Evolutionary conservation across 1,284 basidiomycete genomes (phyloP).

Genomic region (Malassezia pachydermatis): DNA sequence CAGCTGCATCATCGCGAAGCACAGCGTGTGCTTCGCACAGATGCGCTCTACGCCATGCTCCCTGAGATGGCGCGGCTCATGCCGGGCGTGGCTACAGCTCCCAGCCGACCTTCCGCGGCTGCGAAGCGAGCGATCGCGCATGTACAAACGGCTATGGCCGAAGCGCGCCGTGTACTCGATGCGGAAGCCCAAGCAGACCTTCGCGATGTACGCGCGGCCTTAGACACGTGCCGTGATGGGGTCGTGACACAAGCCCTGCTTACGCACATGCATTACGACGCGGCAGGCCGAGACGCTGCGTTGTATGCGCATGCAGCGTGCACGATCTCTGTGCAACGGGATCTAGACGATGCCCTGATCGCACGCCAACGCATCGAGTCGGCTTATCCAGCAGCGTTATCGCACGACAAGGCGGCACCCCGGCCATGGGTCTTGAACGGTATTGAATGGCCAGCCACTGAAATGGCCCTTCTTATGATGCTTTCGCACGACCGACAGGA

Average conservation of each 20-base stretch:
- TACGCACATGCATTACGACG: too few relatives aligned
- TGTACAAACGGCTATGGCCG: not conserved
- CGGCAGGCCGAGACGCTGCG: not conserved
- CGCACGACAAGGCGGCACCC: too few relatives aligned
- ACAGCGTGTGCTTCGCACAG: slow-evolving; percentile 19
- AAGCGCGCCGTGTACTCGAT: not conserved
- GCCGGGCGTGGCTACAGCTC: slow-evolving; percentile 8
- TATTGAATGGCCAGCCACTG: too few relatives aligned
- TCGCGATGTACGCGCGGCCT: slow-evolving; percentile 4
- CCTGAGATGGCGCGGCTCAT: slow-evolving; percentile 35
- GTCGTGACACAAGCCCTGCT: not conserved
- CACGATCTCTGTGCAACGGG: too few relatives aligned
- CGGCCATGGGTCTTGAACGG: too few relatives aligned
- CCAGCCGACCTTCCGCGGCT: too few relatives aligned
- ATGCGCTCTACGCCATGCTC: slow-evolving; percentile 36
- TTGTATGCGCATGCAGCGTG: not conserved
- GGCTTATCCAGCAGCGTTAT: too few relatives aligned
- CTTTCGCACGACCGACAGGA: slow-evolving; percentile 71
- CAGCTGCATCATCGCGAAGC: slow-evolving; percentile 3
- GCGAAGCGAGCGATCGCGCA: too few relatives aligned
- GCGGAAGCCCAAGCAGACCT: slow-evolving; percentile 1
- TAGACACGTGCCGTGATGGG: not conserved
- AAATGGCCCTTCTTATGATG: slow-evolving; percentile 49
- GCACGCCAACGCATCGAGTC: too few relatives aligned
- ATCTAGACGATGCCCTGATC: too few relatives aligned